Evolutionary conservation across 2,329 filamentous ascomycete genomes (phyloP), one percentile per base, ranked within the genome.

Genomic region (Thelonectria olida): DNA sequence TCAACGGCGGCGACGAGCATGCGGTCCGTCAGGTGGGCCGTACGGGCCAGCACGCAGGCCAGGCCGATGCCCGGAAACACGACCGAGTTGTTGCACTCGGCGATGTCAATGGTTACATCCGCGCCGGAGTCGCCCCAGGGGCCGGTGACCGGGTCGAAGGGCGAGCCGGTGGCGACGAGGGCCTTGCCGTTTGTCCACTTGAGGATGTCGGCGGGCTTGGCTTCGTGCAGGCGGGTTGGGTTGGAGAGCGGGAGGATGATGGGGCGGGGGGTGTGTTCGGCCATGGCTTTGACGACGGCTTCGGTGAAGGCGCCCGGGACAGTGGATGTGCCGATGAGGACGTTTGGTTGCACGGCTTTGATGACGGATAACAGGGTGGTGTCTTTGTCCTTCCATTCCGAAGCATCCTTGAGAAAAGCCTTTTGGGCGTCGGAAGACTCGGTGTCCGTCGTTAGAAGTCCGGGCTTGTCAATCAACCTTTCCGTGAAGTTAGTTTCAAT

Each of bases 1-100:
- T 90, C 85, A 3, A 92, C 88, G 0, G 93, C 93, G 1, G 91
- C 91, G 0, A 96, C 91, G 12, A 97, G 87, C 88, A 97, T 94
- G 64, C 87, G 85, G 63, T 94, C 89, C 0, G 90, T 91, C 25
- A 97, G 78, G 1, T 88, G 82, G 12, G 80, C 83, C 3, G 90
- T 83, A 13, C 92, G 88, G 23, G 84, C 89, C 1, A 97, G 84
- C 0, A 97, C 86, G 7, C 86, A 86, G 10, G 92, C 93, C 1
- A 97, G 88, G 0, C 92, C 93, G 60, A 97, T 95, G 0, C 92
- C 92, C 0, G 93, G 93, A 75, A 96, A 97, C 15, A 90, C 90
- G 31, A 92, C 91, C 1, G 88, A 91, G 78, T 97, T 97, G 79
- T 97, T 97, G 79, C 93, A 97, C 76, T 97, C 93, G 22, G 92